phyloP scores from a whole-genome alignment of 2,329 filamentous ascomycete species.

The Whalleya microplaca region DNA sequence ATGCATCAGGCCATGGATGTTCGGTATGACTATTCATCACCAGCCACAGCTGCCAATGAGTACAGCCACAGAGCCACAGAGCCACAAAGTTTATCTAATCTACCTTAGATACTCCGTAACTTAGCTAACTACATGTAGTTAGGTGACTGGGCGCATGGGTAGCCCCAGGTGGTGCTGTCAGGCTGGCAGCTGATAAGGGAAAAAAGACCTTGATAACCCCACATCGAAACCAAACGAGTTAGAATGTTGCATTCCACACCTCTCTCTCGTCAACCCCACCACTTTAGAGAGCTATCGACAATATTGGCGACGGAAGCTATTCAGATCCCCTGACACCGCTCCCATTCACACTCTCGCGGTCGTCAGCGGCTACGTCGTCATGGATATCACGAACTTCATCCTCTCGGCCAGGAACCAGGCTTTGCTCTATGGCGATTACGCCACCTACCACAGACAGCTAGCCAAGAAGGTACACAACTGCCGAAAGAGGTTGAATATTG shows the following conservation, averaged over 20 bases:
- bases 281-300: background rate
- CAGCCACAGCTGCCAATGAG: too few relatives aligned
- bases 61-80: too few relatives aligned
- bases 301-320: background rate
- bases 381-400: slow-evolving; percentile 91
- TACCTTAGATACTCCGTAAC: too few relatives aligned
- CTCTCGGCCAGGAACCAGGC: slow-evolving; percentile 79
- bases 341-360: background rate
- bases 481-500: slow-evolving; percentile 82
- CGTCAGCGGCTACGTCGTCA: slow-evolving; percentile 41
- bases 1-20: too few relatives aligned
- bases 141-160: too few relatives aligned
- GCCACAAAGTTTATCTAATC: too few relatives aligned
- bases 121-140: too few relatives aligned
- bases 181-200: too few relatives aligned
- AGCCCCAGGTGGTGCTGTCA: too few relatives aligned
- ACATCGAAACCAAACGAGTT: background rate
- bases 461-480: slow-evolving; percentile 80
- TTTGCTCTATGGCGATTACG: slow-evolving; percentile 86
- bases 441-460: slow-evolving; percentile 79
- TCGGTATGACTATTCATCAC: too few relatives aligned
- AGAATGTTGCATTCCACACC: background rate
- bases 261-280: background rate
- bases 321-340: background rate
- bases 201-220: too few relatives aligned